Base-by-base conservation (phyloP, 2,329 filamentous ascomycete genomes). In the Fusarium clavum region DNA sequence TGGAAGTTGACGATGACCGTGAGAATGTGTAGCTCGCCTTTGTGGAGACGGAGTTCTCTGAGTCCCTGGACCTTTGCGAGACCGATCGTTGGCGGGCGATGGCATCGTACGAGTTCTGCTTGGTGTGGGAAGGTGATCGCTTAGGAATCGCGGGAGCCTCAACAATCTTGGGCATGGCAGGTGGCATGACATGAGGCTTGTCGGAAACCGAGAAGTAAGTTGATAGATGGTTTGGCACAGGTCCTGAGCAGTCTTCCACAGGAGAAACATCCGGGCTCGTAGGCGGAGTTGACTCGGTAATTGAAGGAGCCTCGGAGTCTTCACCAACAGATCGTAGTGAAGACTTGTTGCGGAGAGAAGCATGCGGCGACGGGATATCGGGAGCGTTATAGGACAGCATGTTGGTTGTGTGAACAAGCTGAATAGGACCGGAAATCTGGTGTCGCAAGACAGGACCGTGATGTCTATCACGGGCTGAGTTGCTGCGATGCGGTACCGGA, bases 341-440 rank as follows among this genome's bases (percentile, higher is more conserved):
- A 9, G 82, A 83, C 74, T 84, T 84, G 77, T 83, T 83, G 41
- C 86, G 65, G 25, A 73, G 74, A n/a, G 71, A 79, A 76, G 72
- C 79, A 76, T 77, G 85, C 46, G 84, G 83, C 68, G 98, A 85
- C 46, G 83, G 83, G 67, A 98, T 90, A 77, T 98, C 92, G 53
- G 95, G 95, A 12, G 96, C 94, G 77, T 95, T 95, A 86, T 97
- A 97, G 10, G 94, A 94, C 57, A 98, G 90, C 88, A 97, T 94
- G 81, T 98, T 99, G 73, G 96, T 98, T 8, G 95, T 97, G 64
- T 96, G 97, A 51, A 98, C 85, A 69, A 99, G 87, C 80, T 94
- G 91, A 56, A 97, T 87, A 1, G 96, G 96, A 5, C 87, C 89
- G 2, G 96, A 99, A 78, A 99, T 99, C 83, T 94, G 91, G 78